phyloP scores from a whole-genome alignment of 2,329 filamentous ascomycete genomes.

The Alternaria arbusti region DNA sequence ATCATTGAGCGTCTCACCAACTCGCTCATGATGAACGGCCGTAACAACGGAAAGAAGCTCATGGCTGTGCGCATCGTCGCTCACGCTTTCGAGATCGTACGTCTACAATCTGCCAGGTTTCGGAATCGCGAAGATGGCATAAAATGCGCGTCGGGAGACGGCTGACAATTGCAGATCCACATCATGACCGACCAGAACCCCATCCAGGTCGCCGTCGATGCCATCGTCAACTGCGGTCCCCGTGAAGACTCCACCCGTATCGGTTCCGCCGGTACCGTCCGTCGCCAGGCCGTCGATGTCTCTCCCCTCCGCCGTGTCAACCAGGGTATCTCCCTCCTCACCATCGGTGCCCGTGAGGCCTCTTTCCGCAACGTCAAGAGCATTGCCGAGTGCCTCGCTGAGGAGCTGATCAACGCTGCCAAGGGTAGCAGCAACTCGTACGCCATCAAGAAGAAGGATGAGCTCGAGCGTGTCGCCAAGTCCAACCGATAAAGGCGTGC shows the following conservation, averaged over 20 bases:
- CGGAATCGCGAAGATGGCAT: not conserved
- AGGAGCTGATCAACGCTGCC: constrained; percentile 99
- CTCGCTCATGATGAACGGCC: constrained; percentile 99
- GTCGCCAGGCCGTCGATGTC: constrained; percentile 99
- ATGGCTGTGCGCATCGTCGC: constrained; percentile 99
- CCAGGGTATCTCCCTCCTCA: constrained; percentile 99
- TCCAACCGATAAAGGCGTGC: constrained; percentile 89
- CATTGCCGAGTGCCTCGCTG: constrained; percentile 98
- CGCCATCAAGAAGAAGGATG: constrained; percentile 99
- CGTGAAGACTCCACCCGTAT: constrained; percentile 99
- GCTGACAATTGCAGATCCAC: constrained; percentile 74
- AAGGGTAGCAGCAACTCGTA: constrained; percentile 99
- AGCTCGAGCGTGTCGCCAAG: constrained; percentile 99
- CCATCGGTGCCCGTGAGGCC: constrained; percentile 97
- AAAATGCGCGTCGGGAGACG: not conserved
- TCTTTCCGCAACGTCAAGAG: constrained; percentile 99
- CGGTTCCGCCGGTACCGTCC: constrained; percentile 98
- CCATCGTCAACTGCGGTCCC: constrained; percentile 99
- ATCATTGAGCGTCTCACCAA: constrained; percentile 99
- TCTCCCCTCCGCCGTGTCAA: constrained; percentile 99
- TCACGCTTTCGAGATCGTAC: constrained; percentile 99
- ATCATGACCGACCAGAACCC: constrained; percentile 99
- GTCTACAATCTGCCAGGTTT: constrained; percentile 50
- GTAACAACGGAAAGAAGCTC: constrained; percentile 99
- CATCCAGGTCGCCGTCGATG: constrained; percentile 98